Conservation (phyloP, 352 stramenopile species). For the Phytophthora hibernalis region DNA sequence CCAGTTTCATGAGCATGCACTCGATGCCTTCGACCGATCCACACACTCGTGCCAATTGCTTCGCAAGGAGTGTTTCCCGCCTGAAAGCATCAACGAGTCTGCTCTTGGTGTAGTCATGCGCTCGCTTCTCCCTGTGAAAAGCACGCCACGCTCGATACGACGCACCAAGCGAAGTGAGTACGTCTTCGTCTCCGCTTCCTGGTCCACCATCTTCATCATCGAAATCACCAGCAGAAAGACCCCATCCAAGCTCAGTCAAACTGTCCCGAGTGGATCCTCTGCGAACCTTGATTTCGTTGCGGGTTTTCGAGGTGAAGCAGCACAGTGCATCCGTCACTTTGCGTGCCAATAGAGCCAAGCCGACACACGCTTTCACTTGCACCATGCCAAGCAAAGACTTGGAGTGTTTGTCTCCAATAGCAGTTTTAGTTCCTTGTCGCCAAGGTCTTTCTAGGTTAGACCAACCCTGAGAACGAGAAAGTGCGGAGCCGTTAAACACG, state of each 20-base stretch:
- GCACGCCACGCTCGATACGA: constrained; percentile 38
- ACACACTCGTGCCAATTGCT: constrained; percentile 28
- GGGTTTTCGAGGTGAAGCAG: constrained; percentile 26
- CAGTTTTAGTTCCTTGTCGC: background rate
- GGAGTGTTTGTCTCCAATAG: background rate
- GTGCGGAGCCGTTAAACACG: background rate
- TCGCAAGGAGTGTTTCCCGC: constrained; percentile 28
- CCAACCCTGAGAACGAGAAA: background rate
- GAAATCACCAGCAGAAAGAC: background rate
- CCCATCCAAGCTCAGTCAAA: constrained; percentile 16
- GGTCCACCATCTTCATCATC: constrained; percentile 16
- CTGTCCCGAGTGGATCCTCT: constrained; percentile 22
- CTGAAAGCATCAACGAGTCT: constrained; percentile 32
- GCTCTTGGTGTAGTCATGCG: constrained; percentile 43
- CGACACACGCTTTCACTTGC: constrained; percentile 13
- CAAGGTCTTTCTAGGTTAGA: background rate
- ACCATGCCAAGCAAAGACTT: constrained; percentile 1
- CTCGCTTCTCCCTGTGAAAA: constrained; percentile 41
- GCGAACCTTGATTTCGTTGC: constrained; percentile 32
- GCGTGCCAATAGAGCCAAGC: constrained; percentile 14
- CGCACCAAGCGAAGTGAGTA: constrained; percentile 36
- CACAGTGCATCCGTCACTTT: constrained; percentile 23
- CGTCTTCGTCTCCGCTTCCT: constrained; percentile 44
- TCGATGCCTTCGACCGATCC: constrained; percentile 30
- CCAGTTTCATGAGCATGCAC: constrained; percentile 30